Conservation (phyloP, 1,284 basidiomycete genomes). For the Inonotus hispidus region DNA sequence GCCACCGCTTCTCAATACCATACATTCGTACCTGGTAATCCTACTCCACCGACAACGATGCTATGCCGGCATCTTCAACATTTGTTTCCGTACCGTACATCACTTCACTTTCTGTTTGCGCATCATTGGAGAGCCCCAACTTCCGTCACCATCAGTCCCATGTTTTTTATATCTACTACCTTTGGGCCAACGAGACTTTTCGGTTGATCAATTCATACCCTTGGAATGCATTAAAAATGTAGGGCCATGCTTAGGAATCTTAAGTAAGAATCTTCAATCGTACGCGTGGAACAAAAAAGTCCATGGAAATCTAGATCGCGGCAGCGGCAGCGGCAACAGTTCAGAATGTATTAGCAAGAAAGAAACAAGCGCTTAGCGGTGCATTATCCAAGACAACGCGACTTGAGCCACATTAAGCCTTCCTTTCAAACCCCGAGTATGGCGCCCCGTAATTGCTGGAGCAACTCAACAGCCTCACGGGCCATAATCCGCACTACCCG, state of each 20-base stretch:
- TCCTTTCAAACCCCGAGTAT: constrained; percentile 37
- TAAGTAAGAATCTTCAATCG: neutral
- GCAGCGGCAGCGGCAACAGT: neutral
- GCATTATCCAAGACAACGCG: too few relatives aligned
- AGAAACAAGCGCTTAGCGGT: too few relatives aligned
- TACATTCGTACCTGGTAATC: neutral
- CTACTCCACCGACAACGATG: neutral
- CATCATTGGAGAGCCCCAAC: neutral
- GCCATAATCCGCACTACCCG: constrained; percentile 74
- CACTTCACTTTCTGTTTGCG: too few relatives aligned
- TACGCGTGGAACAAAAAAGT: too few relatives aligned
- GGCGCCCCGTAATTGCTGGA: constrained; percentile 48
- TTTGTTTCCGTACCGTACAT: neutral
- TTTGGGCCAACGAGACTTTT: too few relatives aligned
- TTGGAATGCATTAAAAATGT: too few relatives aligned
- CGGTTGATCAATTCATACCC: too few relatives aligned
- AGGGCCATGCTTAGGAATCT: neutral
- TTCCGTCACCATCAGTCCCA: neutral
- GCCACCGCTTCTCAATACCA: neutral
- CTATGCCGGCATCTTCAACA: neutral
- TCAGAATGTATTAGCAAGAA: neutral
- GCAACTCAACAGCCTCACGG: constrained; percentile 56
- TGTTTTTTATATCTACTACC: too few relatives aligned
- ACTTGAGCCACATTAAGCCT: too few relatives aligned
- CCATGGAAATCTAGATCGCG: neutral